Conservation (phyloP, 2,329 filamentous ascomycete genomes). For the Cladosporium oxysporum region DNA sequence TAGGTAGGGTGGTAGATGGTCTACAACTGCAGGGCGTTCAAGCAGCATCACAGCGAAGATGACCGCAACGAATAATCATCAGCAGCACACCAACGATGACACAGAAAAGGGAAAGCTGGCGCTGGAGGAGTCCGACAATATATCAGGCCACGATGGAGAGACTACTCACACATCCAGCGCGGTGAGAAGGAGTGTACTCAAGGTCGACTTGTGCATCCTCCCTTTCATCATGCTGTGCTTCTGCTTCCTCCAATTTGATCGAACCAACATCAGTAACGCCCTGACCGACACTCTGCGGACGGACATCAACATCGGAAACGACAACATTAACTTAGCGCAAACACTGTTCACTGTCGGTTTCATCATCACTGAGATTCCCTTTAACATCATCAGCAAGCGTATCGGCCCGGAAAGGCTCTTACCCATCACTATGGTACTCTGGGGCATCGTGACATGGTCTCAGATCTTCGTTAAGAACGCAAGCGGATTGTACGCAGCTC, state of each 20-base stretch:
- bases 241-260: constrained; percentile 10
- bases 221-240: constrained; percentile 6
- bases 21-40: background rate
- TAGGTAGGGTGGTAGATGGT: background rate
- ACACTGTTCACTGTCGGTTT: constrained; percentile 4
- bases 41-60: background rate
- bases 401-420: constrained; percentile 10
- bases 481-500: background rate
- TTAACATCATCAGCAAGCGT: constrained; percentile 9
- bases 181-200: background rate
- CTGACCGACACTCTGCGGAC: background rate
- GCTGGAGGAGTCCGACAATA: background rate
- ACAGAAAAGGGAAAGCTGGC: background rate
- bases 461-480: constrained; percentile 13
- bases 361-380: constrained; percentile 1
- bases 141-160: background rate
- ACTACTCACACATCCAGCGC: background rate
- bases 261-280: background rate
- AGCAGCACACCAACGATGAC: background rate
- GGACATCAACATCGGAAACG: background rate
- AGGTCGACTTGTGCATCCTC: background rate
- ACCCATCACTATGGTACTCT: constrained; percentile 8
- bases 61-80: background rate
- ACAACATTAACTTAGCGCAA: background rate
- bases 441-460: constrained; percentile 7